These are phyloP conservation scores for Globisporangium middletonii DNA, from an alignment of 352 stramenopile genomes.

Conservation along the genomic window DNA sequence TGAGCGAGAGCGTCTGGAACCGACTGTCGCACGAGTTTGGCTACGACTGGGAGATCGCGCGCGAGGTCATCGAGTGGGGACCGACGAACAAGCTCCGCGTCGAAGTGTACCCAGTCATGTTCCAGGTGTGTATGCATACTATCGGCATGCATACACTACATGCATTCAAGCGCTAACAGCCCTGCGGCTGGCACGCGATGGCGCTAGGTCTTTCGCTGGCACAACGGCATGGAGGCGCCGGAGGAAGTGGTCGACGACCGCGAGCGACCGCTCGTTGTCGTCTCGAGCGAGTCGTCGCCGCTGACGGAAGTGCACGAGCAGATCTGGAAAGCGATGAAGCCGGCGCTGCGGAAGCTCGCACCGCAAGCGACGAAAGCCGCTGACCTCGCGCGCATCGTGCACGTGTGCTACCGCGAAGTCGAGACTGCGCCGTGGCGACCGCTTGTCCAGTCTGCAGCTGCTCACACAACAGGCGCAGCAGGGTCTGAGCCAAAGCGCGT, in stretches of 20 bases:
- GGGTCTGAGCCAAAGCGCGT: slow-evolving; percentile 1
- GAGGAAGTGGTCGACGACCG: slow-evolving; percentile 17
- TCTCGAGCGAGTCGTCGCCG: slow-evolving; percentile 26
- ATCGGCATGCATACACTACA: neutral
- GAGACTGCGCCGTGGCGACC: slow-evolving; percentile 36
- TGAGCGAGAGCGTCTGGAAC: slow-evolving; percentile 71
- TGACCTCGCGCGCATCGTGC: slow-evolving; percentile 26
- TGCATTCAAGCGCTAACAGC: neutral
- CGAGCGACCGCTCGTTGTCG: slow-evolving; percentile 37
- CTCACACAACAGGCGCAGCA: slow-evolving; percentile 9
- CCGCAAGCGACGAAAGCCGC: slow-evolving; percentile 19
- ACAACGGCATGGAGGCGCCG: slow-evolving; percentile 24
- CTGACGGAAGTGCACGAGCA: slow-evolving; percentile 38
- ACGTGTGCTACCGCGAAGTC: slow-evolving; percentile 42
- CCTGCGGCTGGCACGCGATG: neutral
- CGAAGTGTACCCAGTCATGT: slow-evolving; percentile 65
- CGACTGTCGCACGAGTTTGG: slow-evolving; percentile 51
- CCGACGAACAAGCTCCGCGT: slow-evolving; percentile 35
- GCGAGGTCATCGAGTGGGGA: slow-evolving; percentile 46
- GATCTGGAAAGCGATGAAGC: slow-evolving; percentile 33
- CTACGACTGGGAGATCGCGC: slow-evolving; percentile 67
- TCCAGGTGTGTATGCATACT: slow-evolving; percentile 28
- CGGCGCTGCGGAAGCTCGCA: slow-evolving; percentile 30
- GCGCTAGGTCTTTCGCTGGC: slow-evolving; percentile 32
- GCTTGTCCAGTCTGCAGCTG: slow-evolving; percentile 20